Evolutionary conservation across 2,329 filamentous ascomycete species (phyloP), one percentile per base, ranked within the genome.

Genomic region (Daldinia eschscholtzii): DNA sequence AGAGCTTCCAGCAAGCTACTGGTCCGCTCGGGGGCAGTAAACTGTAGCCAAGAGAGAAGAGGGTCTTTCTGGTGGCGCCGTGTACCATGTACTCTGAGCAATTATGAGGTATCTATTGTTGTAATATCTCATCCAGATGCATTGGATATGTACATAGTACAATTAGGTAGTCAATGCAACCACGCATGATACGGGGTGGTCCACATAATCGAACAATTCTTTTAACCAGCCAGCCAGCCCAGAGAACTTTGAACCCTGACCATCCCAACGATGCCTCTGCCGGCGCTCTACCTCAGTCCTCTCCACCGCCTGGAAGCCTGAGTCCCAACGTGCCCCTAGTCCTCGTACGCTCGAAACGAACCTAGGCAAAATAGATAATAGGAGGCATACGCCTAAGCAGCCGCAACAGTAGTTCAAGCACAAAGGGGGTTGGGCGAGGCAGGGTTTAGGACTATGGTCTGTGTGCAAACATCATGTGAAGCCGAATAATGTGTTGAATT

Each of bases 1-100:
- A 65, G 66, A 65, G 64, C 65, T 68, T 57, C 59, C 50, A 53
- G 59, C 30, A 60, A 68, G 52, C 56, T 61, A 58, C 58, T 68
- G 58, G 55, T 37, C 65, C 46, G 39, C 26, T 64, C 42, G 33
- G 52, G 33, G 52, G 56, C 39, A 60, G 35, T 64, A 46, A 28
- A 35, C 42, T 48, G 35, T 53, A 52, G 53, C 33, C 57, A 52
- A 55, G 37, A 48, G 48, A 28, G 23, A 50, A 30, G 46, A 52
- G 35, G 52, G 18, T 44, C 50, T 37, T 52, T 58, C 30, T 61
- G 56, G 55, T 23, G 41, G 53, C 44, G 18, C 46, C 20, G 41
- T 42, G 41, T 44, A 44, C 33, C 10, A 9, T 35, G 33, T 35
- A 35, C 33, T 23, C 20, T 23, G 20, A 23, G 20, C 20, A 23